Percentiles rank a stretch among this genome's conserved stretches.
Conservation (phyloP, 441 rosid genomes). For the Manihot esculenta region DNA sequence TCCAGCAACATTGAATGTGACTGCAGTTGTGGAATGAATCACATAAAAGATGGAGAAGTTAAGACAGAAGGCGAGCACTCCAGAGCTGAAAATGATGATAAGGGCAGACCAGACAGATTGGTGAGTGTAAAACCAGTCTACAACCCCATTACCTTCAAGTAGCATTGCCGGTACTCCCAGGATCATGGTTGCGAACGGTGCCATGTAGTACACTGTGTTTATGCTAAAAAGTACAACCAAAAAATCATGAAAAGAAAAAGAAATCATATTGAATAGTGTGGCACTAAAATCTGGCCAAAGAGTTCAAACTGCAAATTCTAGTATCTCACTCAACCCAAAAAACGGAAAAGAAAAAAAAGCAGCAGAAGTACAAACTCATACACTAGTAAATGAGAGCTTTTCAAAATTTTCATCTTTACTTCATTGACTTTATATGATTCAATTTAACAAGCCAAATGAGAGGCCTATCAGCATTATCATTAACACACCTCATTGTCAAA, state of each 20-base stretch:
- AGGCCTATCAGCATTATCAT: background rate
- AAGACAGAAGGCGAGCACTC: constrained; percentile 92
- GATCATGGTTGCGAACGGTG: constrained; percentile 96
- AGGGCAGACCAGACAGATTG: constrained; percentile 54
- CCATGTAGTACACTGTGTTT: constrained; percentile 99
- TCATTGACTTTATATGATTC: background rate
- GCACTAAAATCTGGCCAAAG: background rate
- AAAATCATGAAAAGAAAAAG: constrained; percentile 7
- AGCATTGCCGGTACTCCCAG: constrained; percentile 80
- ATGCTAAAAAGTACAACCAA: constrained; percentile 44
- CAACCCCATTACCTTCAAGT: constrained; percentile 80
- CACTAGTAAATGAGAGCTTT: no score
- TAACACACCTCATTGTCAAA: background rate
- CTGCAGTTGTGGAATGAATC: constrained; percentile 99
- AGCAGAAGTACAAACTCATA: no score
- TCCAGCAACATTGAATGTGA: constrained; percentile 98
- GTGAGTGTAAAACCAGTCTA: constrained; percentile 75
- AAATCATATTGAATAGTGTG: constrained; percentile 19
- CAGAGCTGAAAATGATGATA: constrained; percentile 80
- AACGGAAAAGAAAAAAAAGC: no score
- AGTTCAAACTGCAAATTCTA: background rate
- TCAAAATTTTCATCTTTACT: background rate
- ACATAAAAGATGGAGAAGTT: constrained; percentile 98
- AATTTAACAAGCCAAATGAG: background rate
- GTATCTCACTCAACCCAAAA: no score